phyloP scores from a whole-genome alignment of 192 early-diverging fungal genomes.

The Lunasporangiospora selenospora region DNA sequence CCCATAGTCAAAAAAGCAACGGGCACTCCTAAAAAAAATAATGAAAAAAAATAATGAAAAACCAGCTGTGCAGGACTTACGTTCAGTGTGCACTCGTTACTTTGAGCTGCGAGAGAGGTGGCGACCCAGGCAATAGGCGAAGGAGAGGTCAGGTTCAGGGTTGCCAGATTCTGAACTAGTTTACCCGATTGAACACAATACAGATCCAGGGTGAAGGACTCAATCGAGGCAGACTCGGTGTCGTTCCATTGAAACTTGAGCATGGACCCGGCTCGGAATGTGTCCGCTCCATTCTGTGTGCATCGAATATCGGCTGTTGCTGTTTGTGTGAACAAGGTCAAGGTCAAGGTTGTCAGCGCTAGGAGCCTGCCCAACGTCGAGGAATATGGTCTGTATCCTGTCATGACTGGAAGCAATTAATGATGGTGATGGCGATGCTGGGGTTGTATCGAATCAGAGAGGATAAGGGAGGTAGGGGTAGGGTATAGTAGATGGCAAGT shows the following conservation, averaged over 20 bases:
- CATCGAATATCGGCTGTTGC: slow-evolving; percentile 15
- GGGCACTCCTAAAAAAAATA: slow-evolving; percentile 3
- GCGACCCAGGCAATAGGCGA: slow-evolving; percentile 27
- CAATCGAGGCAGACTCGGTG: slow-evolving; percentile 8
- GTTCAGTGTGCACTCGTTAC: slow-evolving; percentile 6
- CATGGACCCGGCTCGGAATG: slow-evolving; percentile 26
- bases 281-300: slow-evolving; percentile 16
- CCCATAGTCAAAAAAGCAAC: neutral
- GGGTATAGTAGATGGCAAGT: too few species aligned
- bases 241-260: slow-evolving; percentile 34
- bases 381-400: slow-evolving; percentile 5
- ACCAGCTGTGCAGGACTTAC: too few species aligned
- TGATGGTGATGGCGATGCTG: too few species aligned
- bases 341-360: slow-evolving; percentile 1
- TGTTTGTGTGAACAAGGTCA: neutral
- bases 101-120: slow-evolving; percentile 1
- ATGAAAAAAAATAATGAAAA: neutral
- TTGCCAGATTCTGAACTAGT: slow-evolving; percentile 17
- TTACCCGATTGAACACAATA: slow-evolving; percentile 25
- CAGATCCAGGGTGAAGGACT: slow-evolving; percentile 26
- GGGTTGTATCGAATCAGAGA: too few species aligned
- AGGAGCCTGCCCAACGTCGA: neutral
- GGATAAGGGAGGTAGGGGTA: too few species aligned
- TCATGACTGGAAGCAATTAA: slow-evolving; percentile 13
- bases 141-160: slow-evolving; percentile 7